Conservation (phyloP, 2,329 filamentous ascomycete genomes). For the Phaeosphaeriaceae sp. region DNA sequence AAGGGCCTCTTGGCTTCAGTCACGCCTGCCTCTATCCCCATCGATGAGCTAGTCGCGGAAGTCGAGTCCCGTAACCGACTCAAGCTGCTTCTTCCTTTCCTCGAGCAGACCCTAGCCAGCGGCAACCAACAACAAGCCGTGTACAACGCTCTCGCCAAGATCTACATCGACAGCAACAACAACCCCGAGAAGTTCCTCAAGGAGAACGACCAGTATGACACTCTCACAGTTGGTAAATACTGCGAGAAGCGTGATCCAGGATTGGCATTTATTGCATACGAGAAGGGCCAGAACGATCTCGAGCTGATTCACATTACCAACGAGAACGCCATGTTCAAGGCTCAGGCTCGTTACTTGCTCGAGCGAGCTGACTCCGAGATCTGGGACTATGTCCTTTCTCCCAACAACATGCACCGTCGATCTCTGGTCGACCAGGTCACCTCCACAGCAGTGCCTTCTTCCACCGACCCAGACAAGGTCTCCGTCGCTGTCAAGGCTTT, state of each 20-base stretch:
- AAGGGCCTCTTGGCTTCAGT: slow-evolving; percentile 88
- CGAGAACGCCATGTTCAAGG: slow-evolving; percentile 99
- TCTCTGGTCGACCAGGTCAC: slow-evolving; percentile 96
- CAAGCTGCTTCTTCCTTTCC: slow-evolving; percentile 93
- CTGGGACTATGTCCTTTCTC: slow-evolving; percentile 92
- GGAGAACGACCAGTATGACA: slow-evolving; percentile 96
- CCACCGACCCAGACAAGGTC: slow-evolving; percentile 91
- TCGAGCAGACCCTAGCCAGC: slow-evolving; percentile 85
- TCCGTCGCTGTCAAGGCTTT: slow-evolving; percentile 93
- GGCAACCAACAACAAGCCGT: slow-evolving; percentile 97
- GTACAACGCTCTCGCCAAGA: slow-evolving; percentile 97
- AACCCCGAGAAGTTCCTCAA: slow-evolving; percentile 97
- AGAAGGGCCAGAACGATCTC: slow-evolving; percentile 95
- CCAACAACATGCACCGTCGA: slow-evolving; percentile 94
- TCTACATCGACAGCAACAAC: slow-evolving; percentile 99
- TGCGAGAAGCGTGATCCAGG: slow-evolving; percentile 99
- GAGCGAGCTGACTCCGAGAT: slow-evolving; percentile 89
- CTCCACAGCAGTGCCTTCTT: slow-evolving; percentile 87
- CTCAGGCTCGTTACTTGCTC: slow-evolving; percentile 93
- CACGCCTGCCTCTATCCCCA: slow-evolving; percentile 82
- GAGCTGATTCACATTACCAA: slow-evolving; percentile 98
- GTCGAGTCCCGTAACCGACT: slow-evolving; percentile 96
- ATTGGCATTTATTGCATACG: slow-evolving; percentile 91
- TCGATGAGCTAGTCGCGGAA: slow-evolving; percentile 91
- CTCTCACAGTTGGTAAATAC: slow-evolving; percentile 91